phyloP scores from a whole-genome alignment of 1,139 yeast genomes.

The Arxiozyma heterogenica region DNA sequence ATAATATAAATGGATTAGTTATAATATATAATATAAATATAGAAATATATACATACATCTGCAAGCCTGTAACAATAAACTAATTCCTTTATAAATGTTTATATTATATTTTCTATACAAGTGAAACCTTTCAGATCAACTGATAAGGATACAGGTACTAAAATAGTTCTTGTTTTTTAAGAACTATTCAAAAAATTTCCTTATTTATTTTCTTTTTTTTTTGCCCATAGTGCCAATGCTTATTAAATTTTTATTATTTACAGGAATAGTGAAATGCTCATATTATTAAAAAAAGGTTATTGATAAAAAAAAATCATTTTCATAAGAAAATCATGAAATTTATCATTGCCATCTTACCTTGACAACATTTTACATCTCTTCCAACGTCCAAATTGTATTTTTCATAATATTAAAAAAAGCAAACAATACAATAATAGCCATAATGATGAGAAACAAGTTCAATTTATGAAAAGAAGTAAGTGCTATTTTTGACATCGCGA shows the following conservation, averaged over 20 bases:
- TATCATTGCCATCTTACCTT: background rate
- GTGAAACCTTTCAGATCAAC: background rate
- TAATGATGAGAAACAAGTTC: too few species aligned
- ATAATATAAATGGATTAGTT: slow-evolving; percentile 32
- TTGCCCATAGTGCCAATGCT: background rate
- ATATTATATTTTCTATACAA: background rate
- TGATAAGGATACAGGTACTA: background rate
- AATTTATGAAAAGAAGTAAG: slow-evolving; percentile 57
- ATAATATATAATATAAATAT: background rate
- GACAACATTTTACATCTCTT: background rate
- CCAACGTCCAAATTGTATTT: too few species aligned
- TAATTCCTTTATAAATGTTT: background rate
- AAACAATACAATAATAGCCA: too few species aligned
- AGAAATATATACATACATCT: background rate
- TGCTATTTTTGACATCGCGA: slow-evolving; percentile 55
- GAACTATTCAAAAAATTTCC: too few species aligned
- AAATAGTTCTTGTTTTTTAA: background rate
- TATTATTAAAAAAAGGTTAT: too few species aligned
- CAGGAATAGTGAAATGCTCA: background rate
- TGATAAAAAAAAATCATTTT: background rate
- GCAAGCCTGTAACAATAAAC: background rate
- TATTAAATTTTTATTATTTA: background rate
- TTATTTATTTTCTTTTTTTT: background rate
- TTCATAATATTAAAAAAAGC: too few species aligned
- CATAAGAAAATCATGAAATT: background rate